Conservation (phyloP, 345 rosid species). For the Eucalyptus fibrosa region DNA sequence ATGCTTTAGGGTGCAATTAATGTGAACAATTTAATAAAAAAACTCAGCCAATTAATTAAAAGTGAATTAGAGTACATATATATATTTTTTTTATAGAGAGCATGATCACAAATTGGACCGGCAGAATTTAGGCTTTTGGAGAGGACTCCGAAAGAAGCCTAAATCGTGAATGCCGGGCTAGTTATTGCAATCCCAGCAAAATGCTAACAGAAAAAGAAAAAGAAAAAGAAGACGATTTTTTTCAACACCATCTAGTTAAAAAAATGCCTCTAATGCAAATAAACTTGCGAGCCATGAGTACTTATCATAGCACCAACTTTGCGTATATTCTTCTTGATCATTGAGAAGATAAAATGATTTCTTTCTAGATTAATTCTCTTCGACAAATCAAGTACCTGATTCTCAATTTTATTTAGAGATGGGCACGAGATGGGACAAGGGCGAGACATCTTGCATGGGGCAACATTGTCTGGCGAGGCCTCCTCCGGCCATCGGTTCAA, state of each 20-base stretch:
- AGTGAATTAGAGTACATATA: background rate
- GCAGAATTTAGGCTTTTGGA: background rate
- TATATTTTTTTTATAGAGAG: background rate
- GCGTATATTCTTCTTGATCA: background rate
- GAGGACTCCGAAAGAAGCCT: background rate
- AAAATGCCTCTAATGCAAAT: background rate
- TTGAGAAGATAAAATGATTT: background rate
- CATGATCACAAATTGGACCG: background rate
- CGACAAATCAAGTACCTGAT: rapidly evolving
- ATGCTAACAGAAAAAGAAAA: background rate
- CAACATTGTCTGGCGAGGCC: too few species aligned
- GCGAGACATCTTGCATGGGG: rapidly evolving
- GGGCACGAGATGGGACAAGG: too few species aligned
- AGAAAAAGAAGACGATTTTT: too few species aligned
- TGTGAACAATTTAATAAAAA: background rate
- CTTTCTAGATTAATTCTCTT: background rate
- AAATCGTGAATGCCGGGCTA: background rate
- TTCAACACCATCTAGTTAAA: background rate
- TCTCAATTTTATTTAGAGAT: too few species aligned
- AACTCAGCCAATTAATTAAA: background rate
- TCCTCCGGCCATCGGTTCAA: too few species aligned
- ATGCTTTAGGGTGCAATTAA: background rate
- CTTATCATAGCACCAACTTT: too few species aligned
- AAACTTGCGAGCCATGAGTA: background rate
- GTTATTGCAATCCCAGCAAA: background rate